phyloP scores from a whole-genome alignment of 495 filamentous ascomycete genomes.

The Podospora comata region DNA sequence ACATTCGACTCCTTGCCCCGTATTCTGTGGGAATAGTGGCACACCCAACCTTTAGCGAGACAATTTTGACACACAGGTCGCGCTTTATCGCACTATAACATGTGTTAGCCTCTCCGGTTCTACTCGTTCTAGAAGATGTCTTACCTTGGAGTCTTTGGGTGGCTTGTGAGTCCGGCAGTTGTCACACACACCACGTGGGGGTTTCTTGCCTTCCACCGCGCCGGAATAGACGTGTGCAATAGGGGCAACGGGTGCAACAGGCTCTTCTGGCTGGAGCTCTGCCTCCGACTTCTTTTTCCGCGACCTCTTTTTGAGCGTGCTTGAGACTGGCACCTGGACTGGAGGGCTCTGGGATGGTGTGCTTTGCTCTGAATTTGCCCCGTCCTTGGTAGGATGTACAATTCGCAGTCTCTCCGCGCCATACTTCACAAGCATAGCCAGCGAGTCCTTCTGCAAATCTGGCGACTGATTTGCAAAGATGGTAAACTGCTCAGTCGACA shows the following conservation, averaged over 20 bases:
- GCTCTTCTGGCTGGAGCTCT: conserved; percentile 16
- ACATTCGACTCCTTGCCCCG: conserved; percentile 11
- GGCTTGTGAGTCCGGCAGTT: conserved; percentile 33
- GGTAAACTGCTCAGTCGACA: conserved; percentile 48
- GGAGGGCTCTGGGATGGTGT: conserved; percentile 20
- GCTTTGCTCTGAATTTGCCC: conserved; percentile 23
- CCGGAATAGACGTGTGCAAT: background rate
- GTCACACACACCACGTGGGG: conserved; percentile 38
- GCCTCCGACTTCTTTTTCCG: conserved; percentile 32
- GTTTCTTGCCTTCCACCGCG: conserved; percentile 19
- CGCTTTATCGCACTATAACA: conserved; percentile 40
- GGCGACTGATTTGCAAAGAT: conserved; percentile 52
- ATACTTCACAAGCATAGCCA: conserved; percentile 44
- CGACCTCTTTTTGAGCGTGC: conserved; percentile 24
- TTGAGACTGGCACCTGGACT: conserved; percentile 9
- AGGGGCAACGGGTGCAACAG: conserved; percentile 17
- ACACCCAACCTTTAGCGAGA: conserved; percentile 25
- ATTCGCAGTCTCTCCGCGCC: conserved; percentile 47
- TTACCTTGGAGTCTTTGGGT: conserved; percentile 11
- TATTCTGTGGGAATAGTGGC: conserved; percentile 34
- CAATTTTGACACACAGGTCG: conserved; percentile 42
- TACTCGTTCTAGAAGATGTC: background rate
- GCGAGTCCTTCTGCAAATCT: conserved; percentile 42
- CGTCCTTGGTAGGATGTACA: conserved; percentile 41
- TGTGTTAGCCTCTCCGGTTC: conserved; percentile 10